Base-by-base conservation (phyloP, 1,284 basidiomycete species). In the Ceratobasidium sp. region DNA sequence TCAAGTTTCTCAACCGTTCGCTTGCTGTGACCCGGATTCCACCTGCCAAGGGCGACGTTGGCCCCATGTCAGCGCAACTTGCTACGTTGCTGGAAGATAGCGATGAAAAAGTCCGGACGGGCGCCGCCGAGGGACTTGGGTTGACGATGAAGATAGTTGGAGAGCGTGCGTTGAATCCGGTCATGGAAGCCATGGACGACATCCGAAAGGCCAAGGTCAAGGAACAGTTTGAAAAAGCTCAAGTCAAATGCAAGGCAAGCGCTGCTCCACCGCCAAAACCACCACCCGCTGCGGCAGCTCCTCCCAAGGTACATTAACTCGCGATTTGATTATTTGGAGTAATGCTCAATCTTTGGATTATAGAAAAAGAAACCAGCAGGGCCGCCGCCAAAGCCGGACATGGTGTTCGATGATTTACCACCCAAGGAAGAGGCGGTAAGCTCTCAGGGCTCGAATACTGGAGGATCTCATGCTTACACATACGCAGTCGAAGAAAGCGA, bases 71-170 rank as follows among this genome's bases (percentile, higher is more conserved):
- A 0, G 95, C 97, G 78, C 87, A 90, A 1, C 88, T 99, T 6
- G 90, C 93, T 3, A 82, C 85, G 0, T 88, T 97, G 1, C 88
- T 98, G 29, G 94, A 95, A 83, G 98, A 99, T 83, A 90, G 94
- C 9, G 92, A 91, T 76, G 97, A 96, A 82, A 95, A 95, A 40
- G 96, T 98, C 29, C 90, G 98, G 66, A 93, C 93, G 77, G 94
- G 97, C 76, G 95, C 96, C 19, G 96, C 96, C 0, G 88, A 89
- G 49, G 95, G 92, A 80, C 87, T 99, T 43, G 98, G 97, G 9
- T 94, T 92, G 0, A 85, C 99, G 80, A 97, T 98, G 95, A 98
- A 96, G 87, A 96, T 99, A 87, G 90, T 99, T 15, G 98, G 98
- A 32, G 97, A 99, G 83, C 88, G 98, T 37, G 92, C 94, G 13